Percentiles rank a stretch among this genome's conserved stretches.
Conservation (phyloP, 768 basidiomycete species). For the Calocera cornea region DNA sequence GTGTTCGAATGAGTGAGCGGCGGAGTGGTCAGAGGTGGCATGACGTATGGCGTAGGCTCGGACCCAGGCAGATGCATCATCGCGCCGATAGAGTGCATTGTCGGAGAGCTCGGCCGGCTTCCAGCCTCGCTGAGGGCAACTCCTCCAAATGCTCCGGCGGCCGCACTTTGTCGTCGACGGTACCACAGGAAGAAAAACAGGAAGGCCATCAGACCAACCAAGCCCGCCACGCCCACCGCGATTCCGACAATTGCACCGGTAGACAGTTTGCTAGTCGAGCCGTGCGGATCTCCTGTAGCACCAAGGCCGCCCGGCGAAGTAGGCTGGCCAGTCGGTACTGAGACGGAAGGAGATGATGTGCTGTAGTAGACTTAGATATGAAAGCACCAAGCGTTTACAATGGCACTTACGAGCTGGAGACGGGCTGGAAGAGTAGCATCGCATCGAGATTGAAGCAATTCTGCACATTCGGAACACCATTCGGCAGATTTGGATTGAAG, state of each 20-base stretch:
- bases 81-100: background rate
- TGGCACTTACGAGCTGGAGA: background rate
- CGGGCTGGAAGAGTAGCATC: background rate
- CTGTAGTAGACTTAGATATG: background rate
- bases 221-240: background rate
- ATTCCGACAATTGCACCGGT: background rate
- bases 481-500: background rate
- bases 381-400: background rate
- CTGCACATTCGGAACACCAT: background rate
- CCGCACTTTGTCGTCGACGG: background rate
- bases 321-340: background rate
- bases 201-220: background rate
- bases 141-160: background rate
- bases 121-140: background rate
- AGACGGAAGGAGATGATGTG: background rate
- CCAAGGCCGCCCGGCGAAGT: background rate
- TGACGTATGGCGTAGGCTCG: background rate
- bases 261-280: background rate
- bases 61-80: background rate
- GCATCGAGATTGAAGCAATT: conserved; percentile 2
- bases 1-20: background rate
- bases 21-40: background rate
- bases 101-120: background rate
- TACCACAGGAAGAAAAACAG: background rate
- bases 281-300: too few relatives aligned